phyloP scores from a whole-genome alignment of 2,329 filamentous ascomycete species.

The Chalara sp. region DNA sequence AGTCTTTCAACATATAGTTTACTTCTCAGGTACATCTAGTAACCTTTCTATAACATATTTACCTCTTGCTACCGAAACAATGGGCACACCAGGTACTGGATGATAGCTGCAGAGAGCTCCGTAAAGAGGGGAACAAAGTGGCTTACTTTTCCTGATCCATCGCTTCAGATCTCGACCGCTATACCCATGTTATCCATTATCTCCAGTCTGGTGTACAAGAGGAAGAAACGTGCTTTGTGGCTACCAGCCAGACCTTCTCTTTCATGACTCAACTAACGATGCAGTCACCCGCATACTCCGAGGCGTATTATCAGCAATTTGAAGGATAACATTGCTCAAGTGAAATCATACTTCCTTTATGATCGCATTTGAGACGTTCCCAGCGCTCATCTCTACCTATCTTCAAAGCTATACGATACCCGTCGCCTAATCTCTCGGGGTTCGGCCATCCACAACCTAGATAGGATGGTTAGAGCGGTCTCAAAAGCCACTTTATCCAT shows the following conservation, averaged over 20 bases:
- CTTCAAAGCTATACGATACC: slow-evolving; percentile 78
- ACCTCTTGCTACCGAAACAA: slow-evolving; percentile 74
- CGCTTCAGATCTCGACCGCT: slow-evolving; percentile 71
- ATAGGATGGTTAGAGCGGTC: no score
- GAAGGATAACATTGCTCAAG: background rate
- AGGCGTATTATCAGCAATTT: no score
- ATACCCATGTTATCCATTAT: no score
- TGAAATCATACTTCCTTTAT: slow-evolving; percentile 58
- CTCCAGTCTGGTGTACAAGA: no score
- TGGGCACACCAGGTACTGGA: slow-evolving; percentile 57
- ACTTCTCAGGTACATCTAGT: slow-evolving; percentile 68
- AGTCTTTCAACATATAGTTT: background rate
- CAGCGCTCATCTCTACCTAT: slow-evolving; percentile 88
- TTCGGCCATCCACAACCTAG: slow-evolving; percentile 70
- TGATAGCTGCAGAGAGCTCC: no score
- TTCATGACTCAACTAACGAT: slow-evolving; percentile 67
- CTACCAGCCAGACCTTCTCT: slow-evolving; percentile 72
- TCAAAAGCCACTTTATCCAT: no score
- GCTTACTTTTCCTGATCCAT: slow-evolving; percentile 48
- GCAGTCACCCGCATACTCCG: slow-evolving; percentile 75
- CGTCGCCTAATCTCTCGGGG: slow-evolving; percentile 80
- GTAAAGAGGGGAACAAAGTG: no score
- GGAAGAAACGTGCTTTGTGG: slow-evolving; percentile 42
- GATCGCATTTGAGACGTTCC: slow-evolving; percentile 79
- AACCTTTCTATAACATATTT: slow-evolving; percentile 94